A percentile compares a stretch with the other conserved stretches of the same genome.
Evolutionary conservation across 2,329 filamentous ascomycete genomes (phyloP).

Genomic region (Zymoseptoria brevis): DNA sequence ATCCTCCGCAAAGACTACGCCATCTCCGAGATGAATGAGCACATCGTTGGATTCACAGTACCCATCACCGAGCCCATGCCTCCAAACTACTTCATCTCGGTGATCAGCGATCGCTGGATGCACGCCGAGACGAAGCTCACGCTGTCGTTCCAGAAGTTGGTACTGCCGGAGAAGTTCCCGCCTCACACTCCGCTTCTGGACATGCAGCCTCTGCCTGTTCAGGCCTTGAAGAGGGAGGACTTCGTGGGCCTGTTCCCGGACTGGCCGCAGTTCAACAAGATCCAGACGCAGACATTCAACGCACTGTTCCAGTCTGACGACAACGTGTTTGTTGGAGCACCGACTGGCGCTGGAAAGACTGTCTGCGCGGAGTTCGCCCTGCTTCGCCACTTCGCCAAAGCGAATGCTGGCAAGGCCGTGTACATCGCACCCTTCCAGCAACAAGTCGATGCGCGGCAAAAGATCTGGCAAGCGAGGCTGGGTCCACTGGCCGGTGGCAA

Average conservation of each 20-base stretch:
- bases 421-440: conserved; percentile 95
- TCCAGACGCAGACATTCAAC: conserved; percentile 96
- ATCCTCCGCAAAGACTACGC: conserved; percentile 85
- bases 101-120: conserved; percentile 97
- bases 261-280: conserved; percentile 88
- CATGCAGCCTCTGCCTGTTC: conserved; percentile 80
- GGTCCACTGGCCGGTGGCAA: conserved; percentile 69
- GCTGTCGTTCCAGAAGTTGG: conserved; percentile 89
- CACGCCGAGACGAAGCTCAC: conserved; percentile 89
- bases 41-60: conserved; percentile 91
- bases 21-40: conserved; percentile 76
- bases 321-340: conserved; percentile 87
- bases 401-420: conserved; percentile 67
- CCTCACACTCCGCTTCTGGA: conserved; percentile 88
- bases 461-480: conserved; percentile 79
- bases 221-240: conserved; percentile 78
- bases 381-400: conserved; percentile 74
- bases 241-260: conserved; percentile 73
- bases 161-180: conserved; percentile 90
- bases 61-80: conserved; percentile 97
- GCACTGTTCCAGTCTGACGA: conserved; percentile 84
- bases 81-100: conserved; percentile 94
- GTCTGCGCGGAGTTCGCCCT: conserved; percentile 93
- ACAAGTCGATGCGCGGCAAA: conserved; percentile 70
- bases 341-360: conserved; percentile 92